Conservation (phyloP, 352 stramenopile species). For the Hyaloperonospora brassicae region DNA sequence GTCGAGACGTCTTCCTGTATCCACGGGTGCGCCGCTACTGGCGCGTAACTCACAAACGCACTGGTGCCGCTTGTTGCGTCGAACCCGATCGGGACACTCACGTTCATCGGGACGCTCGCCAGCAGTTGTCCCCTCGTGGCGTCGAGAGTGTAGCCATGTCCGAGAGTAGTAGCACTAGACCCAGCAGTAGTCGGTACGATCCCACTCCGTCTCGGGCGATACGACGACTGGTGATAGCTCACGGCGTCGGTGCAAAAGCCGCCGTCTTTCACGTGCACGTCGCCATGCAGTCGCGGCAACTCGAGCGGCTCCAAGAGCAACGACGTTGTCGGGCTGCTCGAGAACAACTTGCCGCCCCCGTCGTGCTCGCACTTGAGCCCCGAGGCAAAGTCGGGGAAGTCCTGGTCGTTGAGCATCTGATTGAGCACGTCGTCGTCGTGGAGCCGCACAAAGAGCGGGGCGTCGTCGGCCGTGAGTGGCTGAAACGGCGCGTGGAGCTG, state of each 20-base stretch:
- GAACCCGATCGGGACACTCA: too few relatives aligned
- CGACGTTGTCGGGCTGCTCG: constrained; percentile 11
- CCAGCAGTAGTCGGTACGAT: neutral
- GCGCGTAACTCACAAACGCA: too few relatives aligned
- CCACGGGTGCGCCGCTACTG: constrained; percentile 5
- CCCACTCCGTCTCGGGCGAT: neutral
- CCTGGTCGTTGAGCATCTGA: constrained; percentile 39
- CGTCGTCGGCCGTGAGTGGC: constrained; percentile 13
- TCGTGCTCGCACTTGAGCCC: constrained; percentile 18
- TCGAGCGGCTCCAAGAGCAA: constrained; percentile 34
- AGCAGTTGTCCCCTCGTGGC: too few relatives aligned
- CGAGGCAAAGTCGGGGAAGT: constrained; percentile 28
- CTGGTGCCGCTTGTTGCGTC: too few relatives aligned
- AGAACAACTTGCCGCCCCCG: constrained; percentile 3
- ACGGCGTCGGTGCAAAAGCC: constrained; percentile 10
- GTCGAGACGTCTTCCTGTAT: constrained; percentile 12
- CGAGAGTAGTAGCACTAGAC: neutral
- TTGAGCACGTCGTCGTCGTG: constrained; percentile 43
- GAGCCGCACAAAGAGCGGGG: constrained; percentile 23
- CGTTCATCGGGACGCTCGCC: too few relatives aligned
- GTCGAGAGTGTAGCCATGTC: constrained; percentile 5
- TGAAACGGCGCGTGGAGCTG: constrained; percentile 18
- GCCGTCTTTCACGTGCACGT: constrained; percentile 18
- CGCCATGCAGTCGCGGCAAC: constrained; percentile 15
- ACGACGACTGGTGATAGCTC: constrained; percentile 7